Evolutionary conservation across 2,329 filamentous ascomycete species (phyloP), one percentile per base, ranked within the genome.

Genomic region (Coniochaeta prunicola): DNA sequence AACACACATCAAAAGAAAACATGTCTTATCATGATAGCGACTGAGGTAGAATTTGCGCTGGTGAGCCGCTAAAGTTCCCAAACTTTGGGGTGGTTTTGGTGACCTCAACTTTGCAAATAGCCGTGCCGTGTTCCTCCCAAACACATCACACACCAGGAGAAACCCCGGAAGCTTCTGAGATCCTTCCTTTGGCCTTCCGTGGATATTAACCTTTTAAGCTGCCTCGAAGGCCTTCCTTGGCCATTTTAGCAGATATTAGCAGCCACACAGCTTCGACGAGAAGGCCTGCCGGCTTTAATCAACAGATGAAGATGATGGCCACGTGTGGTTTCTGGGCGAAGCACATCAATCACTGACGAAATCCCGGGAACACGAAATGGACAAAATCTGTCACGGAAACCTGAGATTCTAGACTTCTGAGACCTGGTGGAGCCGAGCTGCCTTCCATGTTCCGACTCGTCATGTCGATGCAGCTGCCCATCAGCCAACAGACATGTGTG

Each of bases 231-330:
- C 50, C 30, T 28, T 59, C 58, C 55, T 58, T 62, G 57, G 53
- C 60, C 61, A 53, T 59, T 60, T 60, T 60, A 58, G 57, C 30
- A 60, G 58, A 62, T 34, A 65, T 65, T 64, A 60, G n/a, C 59
- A 58, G 36, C 59, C 63, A 62, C 60, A 62, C 60, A 60, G 62
- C 62, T 62, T 61, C 62, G 62, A 53, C 63, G 59, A 58, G 59
- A 58, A 61, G 64, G 62, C 64, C 63, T 38, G 36, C 65, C 66
- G 67, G 66, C 64, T 70, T 68, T 66, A 67, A 58, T 66, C 54
- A 63, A 60, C 58, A 65, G 64, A 67, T 67, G 64, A 64, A 64
- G 53, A 61, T 59, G 60, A 64, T 62, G 61, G 38, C 61, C 58
- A 60, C 60, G 40, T 58, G 58, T 59, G 42, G 40, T 60, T 60